Conservation (phyloP, 2,329 filamentous ascomycete genomes). For the Stylonectria norvegica region DNA sequence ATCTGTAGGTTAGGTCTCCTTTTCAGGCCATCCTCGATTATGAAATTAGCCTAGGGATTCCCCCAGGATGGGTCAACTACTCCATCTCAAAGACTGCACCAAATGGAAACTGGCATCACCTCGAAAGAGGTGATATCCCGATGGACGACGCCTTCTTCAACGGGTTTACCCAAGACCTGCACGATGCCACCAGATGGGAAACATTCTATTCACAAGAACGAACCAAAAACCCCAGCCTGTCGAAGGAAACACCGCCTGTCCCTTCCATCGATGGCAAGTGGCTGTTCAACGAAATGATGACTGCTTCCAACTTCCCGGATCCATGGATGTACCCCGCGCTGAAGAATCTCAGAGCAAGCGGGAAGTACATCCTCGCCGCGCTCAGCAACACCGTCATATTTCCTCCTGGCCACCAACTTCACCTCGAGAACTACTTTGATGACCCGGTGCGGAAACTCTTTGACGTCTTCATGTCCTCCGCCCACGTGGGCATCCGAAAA, state of each 20-base stretch:
- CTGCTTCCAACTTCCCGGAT: conserved; percentile 64
- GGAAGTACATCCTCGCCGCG: conserved; percentile 71
- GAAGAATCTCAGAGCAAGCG: conserved; percentile 60
- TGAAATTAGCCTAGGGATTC: conserved; percentile 72
- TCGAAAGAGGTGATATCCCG: conserved; percentile 79
- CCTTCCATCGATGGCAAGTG: conserved; percentile 73
- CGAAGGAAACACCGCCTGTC: conserved; percentile 52
- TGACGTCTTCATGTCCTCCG: conserved; percentile 83
- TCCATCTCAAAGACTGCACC: conserved; percentile 78
- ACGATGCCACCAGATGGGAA: conserved; percentile 63
- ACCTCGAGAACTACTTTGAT: conserved; percentile 45
- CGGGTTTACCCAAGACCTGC: conserved; percentile 72
- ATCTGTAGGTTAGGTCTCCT: conserved; percentile 82
- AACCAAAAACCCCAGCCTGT: conserved; percentile 39
- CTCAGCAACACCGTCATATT: conserved; percentile 90
- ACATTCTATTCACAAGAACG: conserved; percentile 54
- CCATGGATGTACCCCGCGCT: conserved; percentile 87
- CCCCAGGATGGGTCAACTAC: conserved; percentile 86
- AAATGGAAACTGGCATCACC: conserved; percentile 78
- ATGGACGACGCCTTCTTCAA: conserved; percentile 73
- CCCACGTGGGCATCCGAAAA: conserved; percentile 83
- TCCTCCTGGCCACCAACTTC: conserved; percentile 67
- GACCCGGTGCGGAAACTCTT: conserved; percentile 66
- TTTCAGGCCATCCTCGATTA: conserved; percentile 93
- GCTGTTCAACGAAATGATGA: conserved; percentile 93